These are phyloP conservation scores for Paxillus rubicundulus DNA, from an alignment of 768 basidiomycete species.

Conservation along the genomic window DNA sequence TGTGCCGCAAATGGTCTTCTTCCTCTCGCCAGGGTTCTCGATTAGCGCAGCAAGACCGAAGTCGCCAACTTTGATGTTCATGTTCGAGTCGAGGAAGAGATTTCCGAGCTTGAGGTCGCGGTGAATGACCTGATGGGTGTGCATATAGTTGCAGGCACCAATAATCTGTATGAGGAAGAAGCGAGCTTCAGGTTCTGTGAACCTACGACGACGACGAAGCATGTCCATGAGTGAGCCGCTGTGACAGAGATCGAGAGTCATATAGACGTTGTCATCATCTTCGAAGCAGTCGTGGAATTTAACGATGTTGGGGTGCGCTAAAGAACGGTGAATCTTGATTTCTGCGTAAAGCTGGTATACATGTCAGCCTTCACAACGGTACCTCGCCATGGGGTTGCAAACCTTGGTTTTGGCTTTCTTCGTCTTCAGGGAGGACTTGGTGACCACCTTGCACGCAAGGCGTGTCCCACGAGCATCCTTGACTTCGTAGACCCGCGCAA, in stretches of 20 bases:
- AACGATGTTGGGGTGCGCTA: constrained; percentile 92
- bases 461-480: constrained; percentile 62
- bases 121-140: constrained; percentile 93
- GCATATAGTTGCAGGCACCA: constrained; percentile 97
- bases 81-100: constrained; percentile 83
- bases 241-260: constrained; percentile 90
- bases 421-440: constrained; percentile 87
- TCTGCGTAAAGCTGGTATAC: constrained; percentile 84
- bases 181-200: constrained; percentile 89
- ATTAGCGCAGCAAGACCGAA: constrained; percentile 97
- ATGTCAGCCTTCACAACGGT: constrained; percentile 2
- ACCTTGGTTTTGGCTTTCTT: constrained; percentile 99
- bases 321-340: constrained; percentile 94
- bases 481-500: constrained; percentile 96
- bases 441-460: constrained; percentile 91
- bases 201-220: constrained; percentile 79
- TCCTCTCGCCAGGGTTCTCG: constrained; percentile 92
- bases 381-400: constrained; percentile 9
- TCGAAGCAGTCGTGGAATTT: constrained; percentile 93
- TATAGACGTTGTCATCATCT: constrained; percentile 93
- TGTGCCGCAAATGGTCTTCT: constrained; percentile 99
- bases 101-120: constrained; percentile 97
- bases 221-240: constrained; percentile 91
- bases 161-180: constrained; percentile 94
- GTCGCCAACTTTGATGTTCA: constrained; percentile 97